Conservation (phyloP, 208 protist species). For the Acanthamoeba pearcei region DNA sequence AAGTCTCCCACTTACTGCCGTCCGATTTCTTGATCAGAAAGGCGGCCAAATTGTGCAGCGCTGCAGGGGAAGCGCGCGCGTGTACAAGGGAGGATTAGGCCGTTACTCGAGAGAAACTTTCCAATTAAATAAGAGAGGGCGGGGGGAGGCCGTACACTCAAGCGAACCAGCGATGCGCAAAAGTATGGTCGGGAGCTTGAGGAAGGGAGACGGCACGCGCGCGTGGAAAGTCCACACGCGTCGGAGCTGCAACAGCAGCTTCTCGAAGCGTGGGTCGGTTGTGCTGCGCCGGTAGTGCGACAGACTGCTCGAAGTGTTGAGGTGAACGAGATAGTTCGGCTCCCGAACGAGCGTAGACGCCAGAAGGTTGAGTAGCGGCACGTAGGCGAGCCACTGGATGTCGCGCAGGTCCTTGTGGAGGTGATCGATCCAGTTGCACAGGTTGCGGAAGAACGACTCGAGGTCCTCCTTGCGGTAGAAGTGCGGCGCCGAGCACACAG, state of each 20-base stretch:
- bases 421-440: not conserved
- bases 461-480: slow-evolving; percentile 8
- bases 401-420: slow-evolving; percentile 12
- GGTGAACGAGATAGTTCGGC: not conserved
- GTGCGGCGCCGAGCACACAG: not conserved
- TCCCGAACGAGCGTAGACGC: not conserved
- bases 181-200: not conserved
- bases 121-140: not conserved
- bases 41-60: not conserved
- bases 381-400: slow-evolving; percentile 36
- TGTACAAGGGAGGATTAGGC: not conserved
- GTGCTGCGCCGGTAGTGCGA: not conserved
- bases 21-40: slow-evolving; percentile 14
- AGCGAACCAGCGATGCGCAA: not conserved
- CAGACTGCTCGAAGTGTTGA: not conserved
- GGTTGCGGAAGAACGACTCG: not conserved
- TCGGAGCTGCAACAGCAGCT: not conserved
- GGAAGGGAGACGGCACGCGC: not conserved
- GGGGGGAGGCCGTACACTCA: not conserved
- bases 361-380: slow-evolving; percentile 54
- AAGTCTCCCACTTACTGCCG: not conserved
- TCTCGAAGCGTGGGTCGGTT: not conserved
- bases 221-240: slow-evolving; percentile 1
- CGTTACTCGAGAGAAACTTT: not conserved
- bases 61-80: not conserved